These are phyloP conservation scores for Periconia digitata DNA, from an alignment of 2,329 filamentous ascomycete genomes.

Conservation along the genomic window DNA sequence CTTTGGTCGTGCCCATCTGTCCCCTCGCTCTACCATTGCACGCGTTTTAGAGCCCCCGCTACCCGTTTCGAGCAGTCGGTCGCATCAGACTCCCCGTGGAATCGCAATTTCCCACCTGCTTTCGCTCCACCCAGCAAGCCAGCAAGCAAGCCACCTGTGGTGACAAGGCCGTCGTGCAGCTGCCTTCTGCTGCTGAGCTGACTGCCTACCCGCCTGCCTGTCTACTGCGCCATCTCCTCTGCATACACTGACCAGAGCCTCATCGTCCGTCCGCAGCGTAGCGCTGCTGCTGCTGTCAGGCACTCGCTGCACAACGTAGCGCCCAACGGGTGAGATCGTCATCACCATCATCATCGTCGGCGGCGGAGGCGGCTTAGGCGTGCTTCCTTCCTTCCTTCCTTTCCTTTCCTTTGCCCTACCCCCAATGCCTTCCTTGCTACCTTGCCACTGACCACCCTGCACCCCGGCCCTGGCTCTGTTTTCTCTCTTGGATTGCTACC, in stretches of 20 bases:
- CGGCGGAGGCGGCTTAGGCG: background rate
- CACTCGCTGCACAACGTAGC: conserved; percentile 38
- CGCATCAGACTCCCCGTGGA: conserved; percentile 20
- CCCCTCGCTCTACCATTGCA: conserved; percentile 34
- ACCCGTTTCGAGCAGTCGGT: conserved; percentile 24
- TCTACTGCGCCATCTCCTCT: background rate
- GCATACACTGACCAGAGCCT: conserved; percentile 35
- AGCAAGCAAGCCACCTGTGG: background rate
- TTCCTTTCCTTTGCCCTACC: too few species aligned
- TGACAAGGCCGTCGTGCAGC: conserved; percentile 17
- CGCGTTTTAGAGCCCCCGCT: conserved; percentile 29
- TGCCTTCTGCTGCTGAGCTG: conserved; percentile 34
- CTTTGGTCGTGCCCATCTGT: conserved; percentile 37
- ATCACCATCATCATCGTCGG: too few species aligned
- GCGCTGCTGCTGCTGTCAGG: conserved; percentile 26
- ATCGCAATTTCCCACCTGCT: background rate
- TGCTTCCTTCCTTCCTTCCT: conserved; percentile 12
- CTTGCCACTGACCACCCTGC: too few species aligned
- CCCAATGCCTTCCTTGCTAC: background rate
- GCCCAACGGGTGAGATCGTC: conserved; percentile 33
- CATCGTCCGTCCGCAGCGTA: conserved; percentile 18
- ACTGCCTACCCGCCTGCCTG: conserved; percentile 13
- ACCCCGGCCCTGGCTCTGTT: conserved; percentile 20
- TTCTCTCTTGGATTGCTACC: too few species aligned
- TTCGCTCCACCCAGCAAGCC: background rate